Evolutionary conservation across 2,329 filamentous ascomycete species (phyloP).

Genomic region (Rutstroemia sydowiana): DNA sequence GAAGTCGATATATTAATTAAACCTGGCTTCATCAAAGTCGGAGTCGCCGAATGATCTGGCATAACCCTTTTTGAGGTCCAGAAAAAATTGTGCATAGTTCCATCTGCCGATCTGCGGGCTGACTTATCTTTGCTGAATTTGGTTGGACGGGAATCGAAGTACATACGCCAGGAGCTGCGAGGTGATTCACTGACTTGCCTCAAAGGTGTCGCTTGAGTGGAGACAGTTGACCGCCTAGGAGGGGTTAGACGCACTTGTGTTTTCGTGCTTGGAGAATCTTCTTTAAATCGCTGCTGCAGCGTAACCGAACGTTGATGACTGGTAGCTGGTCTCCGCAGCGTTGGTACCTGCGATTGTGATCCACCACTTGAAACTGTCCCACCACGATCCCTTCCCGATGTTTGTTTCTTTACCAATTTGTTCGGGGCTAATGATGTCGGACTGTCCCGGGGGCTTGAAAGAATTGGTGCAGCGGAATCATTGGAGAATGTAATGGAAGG

Average conservation of each 20-base stretch:
- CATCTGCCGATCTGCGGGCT: constrained; percentile 23
- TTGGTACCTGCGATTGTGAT: constrained; percentile 54
- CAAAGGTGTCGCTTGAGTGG: constrained; percentile 13
- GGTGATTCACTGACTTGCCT: constrained; percentile 17
- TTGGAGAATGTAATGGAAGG: constrained; percentile 60
- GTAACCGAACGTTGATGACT: constrained; percentile 72
- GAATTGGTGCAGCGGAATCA: constrained; percentile 58
- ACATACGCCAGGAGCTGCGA: constrained; percentile 25
- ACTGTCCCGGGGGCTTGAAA: constrained; percentile 31
- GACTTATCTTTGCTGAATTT: constrained; percentile 25
- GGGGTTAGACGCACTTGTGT: constrained; percentile 13
- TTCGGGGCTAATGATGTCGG: constrained; percentile 52
- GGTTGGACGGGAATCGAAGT: constrained; percentile 28
- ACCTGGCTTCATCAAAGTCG: constrained; percentile 28
- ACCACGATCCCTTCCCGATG: constrained; percentile 44
- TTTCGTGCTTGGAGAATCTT: constrained; percentile 19
- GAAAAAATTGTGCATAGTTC: constrained; percentile 17
- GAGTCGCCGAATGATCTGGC: constrained; percentile 21
- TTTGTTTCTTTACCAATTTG: constrained; percentile 69
- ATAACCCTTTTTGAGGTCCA: constrained; percentile 27
- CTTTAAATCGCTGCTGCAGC: constrained; percentile 44
- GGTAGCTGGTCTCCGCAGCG: constrained; percentile 65
- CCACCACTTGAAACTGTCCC: constrained; percentile 38
- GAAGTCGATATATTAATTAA: constrained; percentile 19
- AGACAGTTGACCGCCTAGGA: constrained; percentile 10